A percentile compares a stretch with the other conserved stretches of the same genome.
Evolutionary conservation across 225 moss, liverwort and hornwort species (phyloP).

Genomic region (Sphagnum tenellum): DNA sequence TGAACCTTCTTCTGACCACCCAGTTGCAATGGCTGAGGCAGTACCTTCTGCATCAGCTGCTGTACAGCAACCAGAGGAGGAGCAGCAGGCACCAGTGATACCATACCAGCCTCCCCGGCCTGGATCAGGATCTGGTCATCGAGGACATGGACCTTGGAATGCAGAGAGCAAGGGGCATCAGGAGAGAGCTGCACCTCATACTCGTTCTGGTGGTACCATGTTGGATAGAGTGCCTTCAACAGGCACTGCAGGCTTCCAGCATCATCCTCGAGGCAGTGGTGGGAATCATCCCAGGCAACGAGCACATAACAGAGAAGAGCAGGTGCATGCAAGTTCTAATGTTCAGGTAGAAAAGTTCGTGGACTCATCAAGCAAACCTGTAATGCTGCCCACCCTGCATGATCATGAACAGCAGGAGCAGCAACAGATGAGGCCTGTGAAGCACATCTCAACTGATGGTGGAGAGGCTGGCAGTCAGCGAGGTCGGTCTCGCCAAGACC

Average conservation of each 20-base stretch:
- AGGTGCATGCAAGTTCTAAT: slow-evolving; percentile 10
- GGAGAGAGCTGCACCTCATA: slow-evolving; percentile 14
- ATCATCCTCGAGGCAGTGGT: slow-evolving; percentile 23
- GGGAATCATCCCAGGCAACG: slow-evolving; percentile 34
- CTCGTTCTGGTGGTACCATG: slow-evolving; percentile 15
- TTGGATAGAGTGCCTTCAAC: slow-evolving; percentile 13
- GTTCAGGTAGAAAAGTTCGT: slow-evolving; percentile 20
- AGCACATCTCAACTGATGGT: slow-evolving; percentile 28
- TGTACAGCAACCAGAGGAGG: slow-evolving; percentile 21
- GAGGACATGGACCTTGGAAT: slow-evolving; percentile 13
- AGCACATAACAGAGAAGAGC: slow-evolving; percentile 31
- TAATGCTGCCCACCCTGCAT: slow-evolving; percentile 9
- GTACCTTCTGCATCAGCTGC: slow-evolving; percentile 7
- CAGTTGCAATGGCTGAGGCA: neutral
- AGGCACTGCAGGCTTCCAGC: slow-evolving; percentile 26
- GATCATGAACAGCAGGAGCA: slow-evolving; percentile 40
- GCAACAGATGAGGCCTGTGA: slow-evolving; percentile 30
- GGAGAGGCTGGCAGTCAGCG: slow-evolving; percentile 38
- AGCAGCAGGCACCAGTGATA: slow-evolving; percentile 32
- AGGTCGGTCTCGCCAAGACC: slow-evolving; percentile 33
- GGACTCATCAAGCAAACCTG: slow-evolving; percentile 11
- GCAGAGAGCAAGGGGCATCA: slow-evolving; percentile 28
- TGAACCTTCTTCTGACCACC: slow-evolving; percentile 23
- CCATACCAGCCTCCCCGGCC: slow-evolving; percentile 54
- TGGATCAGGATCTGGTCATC: slow-evolving; percentile 17